phyloP scores from a whole-genome alignment of 352 stramenopile species.

The Plasmopara viticola region DNA sequence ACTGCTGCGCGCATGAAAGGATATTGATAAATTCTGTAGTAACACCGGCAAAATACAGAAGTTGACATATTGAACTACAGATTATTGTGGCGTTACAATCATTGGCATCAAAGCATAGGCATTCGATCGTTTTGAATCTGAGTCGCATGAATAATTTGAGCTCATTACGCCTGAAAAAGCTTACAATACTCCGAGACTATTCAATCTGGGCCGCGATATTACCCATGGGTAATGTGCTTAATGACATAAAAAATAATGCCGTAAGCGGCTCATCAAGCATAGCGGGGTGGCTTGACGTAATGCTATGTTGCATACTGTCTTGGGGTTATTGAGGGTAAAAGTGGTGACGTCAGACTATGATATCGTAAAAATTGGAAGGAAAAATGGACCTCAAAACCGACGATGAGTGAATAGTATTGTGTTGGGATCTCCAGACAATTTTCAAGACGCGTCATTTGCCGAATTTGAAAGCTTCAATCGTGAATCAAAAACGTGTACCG shows the following conservation, averaged over 20 bases:
- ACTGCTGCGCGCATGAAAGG: too few species aligned
- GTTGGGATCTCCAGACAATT: conserved; percentile 1
- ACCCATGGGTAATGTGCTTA: not conserved
- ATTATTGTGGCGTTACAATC: too few species aligned
- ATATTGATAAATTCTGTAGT: too few species aligned
- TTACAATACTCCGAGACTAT: not conserved
- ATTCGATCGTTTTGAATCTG: too few species aligned
- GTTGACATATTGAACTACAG: too few species aligned
- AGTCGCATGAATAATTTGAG: too few species aligned
- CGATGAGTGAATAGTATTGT: conserved; percentile 2
- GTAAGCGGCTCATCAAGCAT: not conserved
- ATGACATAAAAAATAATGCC: not conserved
- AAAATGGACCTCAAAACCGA: conserved; percentile 6
- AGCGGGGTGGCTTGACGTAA: not conserved
- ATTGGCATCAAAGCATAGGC: too few species aligned
- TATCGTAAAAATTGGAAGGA: conserved; percentile 2
- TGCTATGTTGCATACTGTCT: not conserved
- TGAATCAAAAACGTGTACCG: not conserved
- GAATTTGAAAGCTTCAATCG: not conserved
- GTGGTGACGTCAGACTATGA: not conserved
- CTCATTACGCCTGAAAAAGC: too few species aligned
- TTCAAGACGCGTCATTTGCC: conserved; percentile 1
- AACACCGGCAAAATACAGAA: too few species aligned
- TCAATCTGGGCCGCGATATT: not conserved
- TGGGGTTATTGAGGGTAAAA: conserved; percentile 2